Percentiles rank a stretch among this genome's conserved stretches.
These are phyloP conservation scores for Narthecium ossifragum DNA, from an alignment of 106 monocot genomes.

Conservation along the genomic window DNA sequence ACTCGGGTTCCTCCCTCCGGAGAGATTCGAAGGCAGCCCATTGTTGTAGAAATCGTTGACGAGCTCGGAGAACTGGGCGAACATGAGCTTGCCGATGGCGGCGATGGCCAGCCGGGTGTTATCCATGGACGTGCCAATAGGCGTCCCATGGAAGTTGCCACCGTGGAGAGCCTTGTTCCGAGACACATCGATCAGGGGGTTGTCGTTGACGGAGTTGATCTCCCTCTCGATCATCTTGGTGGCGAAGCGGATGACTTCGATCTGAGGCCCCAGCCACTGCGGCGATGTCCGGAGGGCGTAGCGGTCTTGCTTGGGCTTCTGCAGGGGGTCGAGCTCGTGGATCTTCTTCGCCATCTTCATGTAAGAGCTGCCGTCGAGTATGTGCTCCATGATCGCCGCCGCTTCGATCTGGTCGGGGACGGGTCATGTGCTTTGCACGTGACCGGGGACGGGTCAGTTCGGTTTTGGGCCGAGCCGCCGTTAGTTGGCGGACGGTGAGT, in stretches of 20 bases:
- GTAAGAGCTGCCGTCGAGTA: conserved; percentile 30
- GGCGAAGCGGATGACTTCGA: conserved; percentile 25
- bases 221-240: conserved; percentile 33
- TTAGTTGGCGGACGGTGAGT: too few species aligned
- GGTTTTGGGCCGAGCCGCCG: too few species aligned
- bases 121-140: conserved; percentile 57
- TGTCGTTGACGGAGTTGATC: conserved; percentile 46
- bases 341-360: conserved; percentile 35
- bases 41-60: conserved; percentile 65
- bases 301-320: conserved; percentile 37
- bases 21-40: conserved; percentile 37
- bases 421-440: too few species aligned
- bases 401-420: conserved; percentile 40
- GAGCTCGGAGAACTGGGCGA: conserved; percentile 73
- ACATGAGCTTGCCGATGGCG: conserved; percentile 73
- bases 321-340: conserved; percentile 29
- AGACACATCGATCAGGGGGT: conserved; percentile 45
- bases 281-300: conserved; percentile 36
- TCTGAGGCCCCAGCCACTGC: conserved; percentile 38
- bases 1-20: conserved; percentile 32
- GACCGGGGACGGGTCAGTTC: too few species aligned
- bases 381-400: conserved; percentile 40
- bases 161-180: conserved; percentile 36
- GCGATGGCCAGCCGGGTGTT: conserved; percentile 43
- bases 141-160: conserved; percentile 52